These are phyloP conservation scores for Fragaria iinumae DNA, from an alignment of 306 rosid species.

Conservation along the genomic window DNA sequence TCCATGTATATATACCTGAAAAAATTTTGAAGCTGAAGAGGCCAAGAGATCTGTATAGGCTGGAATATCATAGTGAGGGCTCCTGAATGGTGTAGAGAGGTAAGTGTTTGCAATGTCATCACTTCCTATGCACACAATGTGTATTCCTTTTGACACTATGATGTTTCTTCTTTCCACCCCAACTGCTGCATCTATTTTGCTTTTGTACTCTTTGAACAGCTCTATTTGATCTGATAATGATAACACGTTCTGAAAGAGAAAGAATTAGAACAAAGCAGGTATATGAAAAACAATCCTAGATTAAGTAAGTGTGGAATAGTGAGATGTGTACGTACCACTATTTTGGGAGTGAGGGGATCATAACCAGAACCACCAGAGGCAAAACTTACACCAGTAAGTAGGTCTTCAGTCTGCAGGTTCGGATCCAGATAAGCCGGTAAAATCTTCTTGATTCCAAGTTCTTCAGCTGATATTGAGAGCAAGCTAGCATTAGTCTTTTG, in stretches of 20 bases:
- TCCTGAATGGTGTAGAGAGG: constrained; percentile 35
- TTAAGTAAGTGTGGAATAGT: neutral
- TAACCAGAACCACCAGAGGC: constrained; percentile 72
- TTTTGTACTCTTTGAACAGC: constrained; percentile 49
- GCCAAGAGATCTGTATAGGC: constrained; percentile 60
- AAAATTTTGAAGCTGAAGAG: constrained; percentile 44
- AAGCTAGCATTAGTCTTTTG: neutral
- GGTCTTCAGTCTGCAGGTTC: constrained; percentile 47
- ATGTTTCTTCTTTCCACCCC: constrained; percentile 36
- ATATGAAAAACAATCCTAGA: neutral
- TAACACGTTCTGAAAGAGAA: constrained; percentile 38
- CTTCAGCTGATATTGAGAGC: constrained; percentile 40
- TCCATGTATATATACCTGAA: constrained; percentile 30
- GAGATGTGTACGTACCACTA: constrained; percentile 39
- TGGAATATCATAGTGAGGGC: constrained; percentile 35
- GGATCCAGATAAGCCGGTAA: constrained; percentile 68
- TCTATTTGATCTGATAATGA: constrained; percentile 51
- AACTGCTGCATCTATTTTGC: constrained; percentile 37
- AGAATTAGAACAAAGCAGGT: neutral
- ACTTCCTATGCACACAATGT: constrained; percentile 48
- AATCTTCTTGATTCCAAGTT: constrained; percentile 51
- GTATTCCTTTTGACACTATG: constrained; percentile 53
- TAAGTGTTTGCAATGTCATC: constrained; percentile 71
- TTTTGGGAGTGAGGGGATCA: constrained; percentile 66
- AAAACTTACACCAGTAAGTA: constrained; percentile 65